Percentiles rank a stretch among this genome's conserved stretches.
Evolutionary conservation across 129 eudicot genomes (phyloP).

Genomic region (Tanacetum coccineum): DNA sequence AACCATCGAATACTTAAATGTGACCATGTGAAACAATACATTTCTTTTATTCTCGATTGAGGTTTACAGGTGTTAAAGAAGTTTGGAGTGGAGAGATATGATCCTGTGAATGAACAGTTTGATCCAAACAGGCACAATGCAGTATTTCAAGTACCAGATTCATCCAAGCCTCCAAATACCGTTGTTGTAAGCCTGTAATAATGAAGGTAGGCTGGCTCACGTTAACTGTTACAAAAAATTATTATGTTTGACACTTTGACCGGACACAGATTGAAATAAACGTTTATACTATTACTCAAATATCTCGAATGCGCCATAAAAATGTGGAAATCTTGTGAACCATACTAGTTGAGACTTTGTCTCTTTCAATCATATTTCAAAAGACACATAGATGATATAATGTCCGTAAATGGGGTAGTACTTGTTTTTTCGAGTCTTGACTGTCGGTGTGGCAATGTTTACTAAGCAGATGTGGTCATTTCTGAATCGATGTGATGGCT

Average conservation of each 20-base stretch:
- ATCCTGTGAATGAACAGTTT: constrained; percentile 28
- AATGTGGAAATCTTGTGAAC: background rate
- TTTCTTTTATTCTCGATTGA: background rate
- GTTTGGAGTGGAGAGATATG: constrained; percentile 36
- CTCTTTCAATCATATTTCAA: too few relatives aligned
- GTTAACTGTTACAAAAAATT: background rate
- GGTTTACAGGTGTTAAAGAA: constrained; percentile 24
- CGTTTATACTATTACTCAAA: background rate
- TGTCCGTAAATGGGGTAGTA: too few relatives aligned
- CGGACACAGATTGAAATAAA: background rate
- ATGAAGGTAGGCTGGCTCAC: constrained; percentile 56
- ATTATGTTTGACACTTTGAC: too few relatives aligned
- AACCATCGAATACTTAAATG: too few relatives aligned
- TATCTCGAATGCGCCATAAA: background rate
- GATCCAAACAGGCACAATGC: constrained; percentile 84
- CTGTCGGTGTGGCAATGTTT: too few relatives aligned
- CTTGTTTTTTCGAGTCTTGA: too few relatives aligned
- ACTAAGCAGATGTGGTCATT: too few relatives aligned
- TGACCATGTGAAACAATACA: background rate
- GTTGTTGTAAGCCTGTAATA: constrained; percentile 69
- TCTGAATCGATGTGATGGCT: too few relatives aligned
- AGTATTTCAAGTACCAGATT: constrained; percentile 73
- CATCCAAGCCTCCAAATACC: constrained; percentile 62
- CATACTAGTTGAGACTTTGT: too few relatives aligned
- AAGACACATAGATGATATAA: too few relatives aligned